Conservation (phyloP, 169 alveolate genomes). For the Plasmodium reichenowi region DNA sequence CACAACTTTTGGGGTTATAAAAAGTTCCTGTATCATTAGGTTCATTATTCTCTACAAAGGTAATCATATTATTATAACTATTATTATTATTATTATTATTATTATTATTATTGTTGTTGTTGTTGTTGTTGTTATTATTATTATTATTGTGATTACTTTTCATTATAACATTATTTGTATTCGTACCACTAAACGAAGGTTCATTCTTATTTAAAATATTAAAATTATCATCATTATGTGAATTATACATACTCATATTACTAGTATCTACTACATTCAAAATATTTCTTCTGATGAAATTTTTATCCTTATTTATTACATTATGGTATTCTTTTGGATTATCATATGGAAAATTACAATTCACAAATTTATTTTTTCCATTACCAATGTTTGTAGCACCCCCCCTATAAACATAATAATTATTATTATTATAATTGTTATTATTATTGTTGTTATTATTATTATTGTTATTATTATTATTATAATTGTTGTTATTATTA, state of each 20-base stretch:
- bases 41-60: no score
- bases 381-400: constrained; percentile 3
- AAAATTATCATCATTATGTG: no score
- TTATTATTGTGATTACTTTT: background rate
- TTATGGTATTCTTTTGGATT: background rate
- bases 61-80: background rate
- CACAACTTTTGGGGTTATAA: background rate
- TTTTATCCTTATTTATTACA: background rate
- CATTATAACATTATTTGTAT: background rate
- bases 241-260: no score
- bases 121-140: background rate
- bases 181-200: background rate
- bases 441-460: background rate
- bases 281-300: background rate
- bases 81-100: background rate
- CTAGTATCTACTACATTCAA: background rate
- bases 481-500: background rate
- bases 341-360: background rate
- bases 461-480: background rate
- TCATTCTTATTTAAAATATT: background rate
- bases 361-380: background rate
- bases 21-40: background rate
- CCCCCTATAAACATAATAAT: background rate
- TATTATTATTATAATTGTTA: background rate
- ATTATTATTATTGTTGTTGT: background rate